Evolutionary conservation across 805 yeast genomes (phyloP).

Genomic region (Yamadazyma philogaea): DNA sequence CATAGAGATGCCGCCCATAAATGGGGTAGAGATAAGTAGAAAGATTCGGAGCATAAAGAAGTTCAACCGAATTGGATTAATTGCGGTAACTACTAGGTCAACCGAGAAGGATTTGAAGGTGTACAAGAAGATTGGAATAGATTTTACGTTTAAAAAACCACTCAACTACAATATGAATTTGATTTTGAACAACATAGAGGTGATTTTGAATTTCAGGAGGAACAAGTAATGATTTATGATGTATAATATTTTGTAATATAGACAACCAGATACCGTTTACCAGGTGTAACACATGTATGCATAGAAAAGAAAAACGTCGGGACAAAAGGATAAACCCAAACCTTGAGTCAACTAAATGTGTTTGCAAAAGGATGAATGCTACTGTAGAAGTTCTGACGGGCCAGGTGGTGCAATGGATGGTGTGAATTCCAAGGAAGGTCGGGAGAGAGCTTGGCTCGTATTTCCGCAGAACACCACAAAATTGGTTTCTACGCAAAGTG

Average conservation of each 20-base stretch:
- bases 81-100: conserved; percentile 40
- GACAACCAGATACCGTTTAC: too few species aligned
- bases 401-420: too few species aligned
- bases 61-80: conserved; percentile 26
- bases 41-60: conserved; percentile 14
- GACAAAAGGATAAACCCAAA: too few species aligned
- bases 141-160: conserved; percentile 41
- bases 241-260: conserved; percentile 9
- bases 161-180: conserved; percentile 21
- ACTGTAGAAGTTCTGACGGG: too few species aligned
- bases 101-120: conserved; percentile 25
- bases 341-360: too few species aligned
- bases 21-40: conserved; percentile 38
- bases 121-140: conserved; percentile 37
- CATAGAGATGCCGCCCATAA: conserved; percentile 44
- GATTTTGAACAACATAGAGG: conserved; percentile 16
- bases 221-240: conserved; percentile 11
- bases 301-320: too few species aligned
- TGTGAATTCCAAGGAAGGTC: too few species aligned
- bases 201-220: conserved; percentile 14
- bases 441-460: too few species aligned
- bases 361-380: too few species aligned
- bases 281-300: too few species aligned
- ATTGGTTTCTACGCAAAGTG: too few species aligned
- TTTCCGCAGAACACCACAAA: too few species aligned